Percentiles rank a stretch among this genome's conserved stretches.
Evolutionary conservation across 2,329 filamentous ascomycete species (phyloP).

Genomic region (Fusarium sp.): DNA sequence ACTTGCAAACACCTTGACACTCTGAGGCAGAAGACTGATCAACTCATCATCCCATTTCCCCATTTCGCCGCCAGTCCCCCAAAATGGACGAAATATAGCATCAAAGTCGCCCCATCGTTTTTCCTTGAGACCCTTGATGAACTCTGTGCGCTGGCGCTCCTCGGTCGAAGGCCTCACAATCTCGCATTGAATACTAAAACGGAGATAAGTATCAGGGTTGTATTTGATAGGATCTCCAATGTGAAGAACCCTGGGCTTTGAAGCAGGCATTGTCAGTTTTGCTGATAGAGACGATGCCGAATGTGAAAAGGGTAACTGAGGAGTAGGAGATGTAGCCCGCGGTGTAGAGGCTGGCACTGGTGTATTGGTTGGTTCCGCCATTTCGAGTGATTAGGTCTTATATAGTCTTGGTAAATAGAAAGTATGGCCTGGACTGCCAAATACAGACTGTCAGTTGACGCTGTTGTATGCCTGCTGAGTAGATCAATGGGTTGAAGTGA

Average conservation of each 20-base stretch:
- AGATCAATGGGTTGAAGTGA: conserved; percentile 24
- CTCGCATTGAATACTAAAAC: conserved; percentile 60
- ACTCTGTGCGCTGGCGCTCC: conserved; percentile 65
- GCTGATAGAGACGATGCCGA: conserved; percentile 47
- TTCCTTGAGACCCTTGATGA: conserved; percentile 64
- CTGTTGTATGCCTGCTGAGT: conserved; percentile 12
- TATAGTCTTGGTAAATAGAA: not conserved
- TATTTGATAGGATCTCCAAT: conserved; percentile 75
- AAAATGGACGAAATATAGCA: conserved; percentile 71
- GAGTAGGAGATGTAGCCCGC: conserved; percentile 58
- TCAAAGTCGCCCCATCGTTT: conserved; percentile 67
- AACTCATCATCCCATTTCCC: conserved; percentile 73
- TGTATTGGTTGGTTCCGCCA: conserved; percentile 64
- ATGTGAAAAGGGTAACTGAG: conserved; percentile 41
- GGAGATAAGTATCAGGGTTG: conserved; percentile 61
- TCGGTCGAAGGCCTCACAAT: conserved; percentile 64
- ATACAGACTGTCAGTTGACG: not conserved
- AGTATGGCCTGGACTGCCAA: not conserved
- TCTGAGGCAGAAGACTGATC: conserved; percentile 66
- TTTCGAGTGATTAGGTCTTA: conserved; percentile 43
- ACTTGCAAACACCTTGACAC: conserved; percentile 72
- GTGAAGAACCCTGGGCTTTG: conserved; percentile 74
- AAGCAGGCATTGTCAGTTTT: conserved; percentile 42
- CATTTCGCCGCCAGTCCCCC: conserved; percentile 75
- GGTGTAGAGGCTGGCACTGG: conserved; percentile 61